Evolutionary conservation across 768 basidiomycete species (phyloP), one percentile per base, ranked within the genome.

Genomic region (Hydnum rufescens): DNA sequence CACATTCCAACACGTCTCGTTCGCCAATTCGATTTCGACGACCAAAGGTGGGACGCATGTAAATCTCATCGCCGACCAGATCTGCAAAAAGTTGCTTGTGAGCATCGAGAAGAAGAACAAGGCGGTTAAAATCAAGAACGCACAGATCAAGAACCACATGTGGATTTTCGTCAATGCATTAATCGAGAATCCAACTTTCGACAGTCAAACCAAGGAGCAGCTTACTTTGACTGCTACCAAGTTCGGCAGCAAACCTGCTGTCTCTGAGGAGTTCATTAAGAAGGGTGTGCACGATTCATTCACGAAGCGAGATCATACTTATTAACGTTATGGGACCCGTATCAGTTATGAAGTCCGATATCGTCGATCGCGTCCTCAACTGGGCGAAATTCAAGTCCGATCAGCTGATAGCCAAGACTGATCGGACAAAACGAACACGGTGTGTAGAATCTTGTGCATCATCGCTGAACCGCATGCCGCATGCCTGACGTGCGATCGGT

Each of bases 321-420:
- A 4, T 53, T 31, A 18, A 19, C 18, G 5, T 28, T 44, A 13
- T 28, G n/a, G n/a, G n/a, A n/a, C 19, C 19, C 1, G 28, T 34
- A 6, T 4, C 55, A 93, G 95, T 96, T 43, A 64, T 74, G 54
- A 96, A 93, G 63, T 82, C 92, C 1, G 68, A 84, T 3, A 87
- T 99, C 55, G 74, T 97, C 52, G 92, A 95, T 55, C 80, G 87
- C 54, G 77, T 99, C 23, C 67, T 99, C 56, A 85, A 83, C 62
- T 97, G 89, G 87, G 95, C 95, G 3, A 89, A 85, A 66, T 90
- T 85, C 70, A 93, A 90, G 68, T 89, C 89, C 36, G 93, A 96
- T 62, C 87, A 93, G 63, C 76, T 89, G 60, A 78, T 89, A 64
- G 95, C 96, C 68, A 96, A 85, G 70, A 90, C 90, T 0, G 95